These are phyloP conservation scores for Verticillium isaacii DNA, from an alignment of 2,329 filamentous ascomycete genomes.

Conservation along the genomic window DNA sequence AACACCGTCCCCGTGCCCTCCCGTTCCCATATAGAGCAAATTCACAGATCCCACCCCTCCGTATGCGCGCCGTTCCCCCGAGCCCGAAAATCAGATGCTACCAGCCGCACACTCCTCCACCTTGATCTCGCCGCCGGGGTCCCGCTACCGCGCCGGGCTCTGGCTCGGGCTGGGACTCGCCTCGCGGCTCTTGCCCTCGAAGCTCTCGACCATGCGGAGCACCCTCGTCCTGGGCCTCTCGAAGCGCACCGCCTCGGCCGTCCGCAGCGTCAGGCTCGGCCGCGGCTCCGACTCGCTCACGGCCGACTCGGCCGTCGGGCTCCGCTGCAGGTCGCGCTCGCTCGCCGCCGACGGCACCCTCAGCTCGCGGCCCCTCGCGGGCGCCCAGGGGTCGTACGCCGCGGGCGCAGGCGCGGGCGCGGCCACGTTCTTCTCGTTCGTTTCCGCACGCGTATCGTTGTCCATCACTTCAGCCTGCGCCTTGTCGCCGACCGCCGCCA, in stretches of 20 bases:
- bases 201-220: conserved; percentile 49
- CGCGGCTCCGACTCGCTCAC: conserved; percentile 23
- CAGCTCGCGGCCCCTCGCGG: background rate
- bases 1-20: background rate
- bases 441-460: too few species aligned
- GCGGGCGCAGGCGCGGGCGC: too few species aligned
- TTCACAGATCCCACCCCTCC: background rate
- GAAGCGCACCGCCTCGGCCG: conserved; percentile 41
- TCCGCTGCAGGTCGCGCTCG: background rate
- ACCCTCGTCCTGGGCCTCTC: conserved; percentile 41
- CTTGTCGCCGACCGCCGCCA: background rate
- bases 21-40: background rate
- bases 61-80: background rate
- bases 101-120: background rate
- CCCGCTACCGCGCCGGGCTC: background rate
- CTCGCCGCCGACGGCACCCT: conserved; percentile 8
- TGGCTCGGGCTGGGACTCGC: background rate
- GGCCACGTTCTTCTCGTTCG: too few species aligned
- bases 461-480: too few species aligned
- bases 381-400: background rate
- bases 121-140: background rate
- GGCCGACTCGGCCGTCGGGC: conserved; percentile 11
- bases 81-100: background rate
- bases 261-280: conserved; percentile 30
- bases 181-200: conserved; percentile 43